phyloP scores from a whole-genome alignment of 345 rosid species.

The Eucalyptus virginea region DNA sequence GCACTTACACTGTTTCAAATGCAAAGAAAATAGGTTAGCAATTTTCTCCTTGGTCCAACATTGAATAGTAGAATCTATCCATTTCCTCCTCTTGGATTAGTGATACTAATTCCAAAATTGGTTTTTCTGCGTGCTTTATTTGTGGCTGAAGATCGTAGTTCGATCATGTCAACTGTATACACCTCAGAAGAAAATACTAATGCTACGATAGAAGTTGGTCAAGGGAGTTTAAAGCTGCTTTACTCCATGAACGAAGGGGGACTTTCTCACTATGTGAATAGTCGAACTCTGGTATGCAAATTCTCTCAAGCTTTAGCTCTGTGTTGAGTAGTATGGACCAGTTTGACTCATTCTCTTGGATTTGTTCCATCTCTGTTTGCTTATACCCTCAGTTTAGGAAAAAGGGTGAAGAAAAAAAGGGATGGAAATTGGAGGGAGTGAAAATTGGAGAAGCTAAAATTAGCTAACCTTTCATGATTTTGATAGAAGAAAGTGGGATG shows the following conservation, averaged over 20 bases:
- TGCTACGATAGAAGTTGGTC: conserved; percentile 55
- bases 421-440: not conserved
- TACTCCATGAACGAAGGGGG: conserved; percentile 47
- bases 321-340: not conserved
- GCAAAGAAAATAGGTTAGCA: conserved; percentile 53
- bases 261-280: conserved; percentile 42
- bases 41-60: not conserved
- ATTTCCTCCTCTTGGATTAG: not conserved
- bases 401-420: not conserved
- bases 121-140: not conserved
- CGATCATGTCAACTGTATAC: conserved; percentile 27
- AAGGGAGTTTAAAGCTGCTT: conserved; percentile 63
- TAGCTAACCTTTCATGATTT: not conserved
- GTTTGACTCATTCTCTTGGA: not conserved
- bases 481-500: not conserved
- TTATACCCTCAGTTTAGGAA: not conserved
- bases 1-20: conserved; percentile 51
- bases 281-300: conserved; percentile 35
- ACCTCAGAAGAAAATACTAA: conserved; percentile 26
- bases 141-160: conserved; percentile 22
- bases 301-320: not conserved
- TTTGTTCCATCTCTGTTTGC: not conserved
- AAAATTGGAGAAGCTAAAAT: not conserved
- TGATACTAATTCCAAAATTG: not conserved
- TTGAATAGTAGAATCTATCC: not conserved